Conservation (phyloP, 1,284 basidiomycete species). For the Stereum hirsutum region DNA sequence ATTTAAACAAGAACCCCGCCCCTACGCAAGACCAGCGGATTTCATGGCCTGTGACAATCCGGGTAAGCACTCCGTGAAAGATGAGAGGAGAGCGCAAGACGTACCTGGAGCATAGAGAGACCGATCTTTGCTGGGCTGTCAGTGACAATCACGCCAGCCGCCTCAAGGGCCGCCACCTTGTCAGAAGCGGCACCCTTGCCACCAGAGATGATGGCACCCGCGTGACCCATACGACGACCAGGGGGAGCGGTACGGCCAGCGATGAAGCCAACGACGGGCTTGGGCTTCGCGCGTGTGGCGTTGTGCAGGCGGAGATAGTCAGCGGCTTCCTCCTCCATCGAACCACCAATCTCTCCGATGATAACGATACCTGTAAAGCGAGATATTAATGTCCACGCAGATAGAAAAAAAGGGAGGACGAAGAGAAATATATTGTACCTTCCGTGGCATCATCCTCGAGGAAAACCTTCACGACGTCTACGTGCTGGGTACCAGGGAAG, state of each 20-base stretch:
- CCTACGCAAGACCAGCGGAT: constrained; percentile 70
- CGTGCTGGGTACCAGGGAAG: constrained; percentile 94
- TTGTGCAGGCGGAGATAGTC: constrained; percentile 94
- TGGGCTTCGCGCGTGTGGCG: constrained; percentile 79
- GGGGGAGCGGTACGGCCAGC: constrained; percentile 97
- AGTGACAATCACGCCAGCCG: constrained; percentile 90
- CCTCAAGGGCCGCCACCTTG: constrained; percentile 92
- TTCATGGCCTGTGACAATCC: constrained; percentile 61
- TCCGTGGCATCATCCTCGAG: constrained; percentile 90
- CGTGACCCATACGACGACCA: constrained; percentile 97
- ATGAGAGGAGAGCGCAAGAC: constrained; percentile 11
- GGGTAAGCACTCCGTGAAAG: background rate
- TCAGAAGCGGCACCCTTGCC: constrained; percentile 97
- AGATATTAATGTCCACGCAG: background rate
- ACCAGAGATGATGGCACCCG: constrained; percentile 96
- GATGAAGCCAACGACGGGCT: constrained; percentile 98
- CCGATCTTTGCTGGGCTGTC: constrained; percentile 97
- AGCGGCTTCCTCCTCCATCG: constrained; percentile 99
- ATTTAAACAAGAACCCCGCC: too few relatives aligned
- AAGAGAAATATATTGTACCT: constrained; percentile 36
- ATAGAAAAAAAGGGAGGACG: constrained; percentile 3
- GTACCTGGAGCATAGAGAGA: constrained; percentile 74
- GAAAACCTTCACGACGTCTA: constrained; percentile 96
- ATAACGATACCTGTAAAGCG: constrained; percentile 79
- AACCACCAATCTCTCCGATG: constrained; percentile 98